Evolutionary conservation across 305 asterid species (phyloP).

Genomic region (Striga hermonthica): DNA sequence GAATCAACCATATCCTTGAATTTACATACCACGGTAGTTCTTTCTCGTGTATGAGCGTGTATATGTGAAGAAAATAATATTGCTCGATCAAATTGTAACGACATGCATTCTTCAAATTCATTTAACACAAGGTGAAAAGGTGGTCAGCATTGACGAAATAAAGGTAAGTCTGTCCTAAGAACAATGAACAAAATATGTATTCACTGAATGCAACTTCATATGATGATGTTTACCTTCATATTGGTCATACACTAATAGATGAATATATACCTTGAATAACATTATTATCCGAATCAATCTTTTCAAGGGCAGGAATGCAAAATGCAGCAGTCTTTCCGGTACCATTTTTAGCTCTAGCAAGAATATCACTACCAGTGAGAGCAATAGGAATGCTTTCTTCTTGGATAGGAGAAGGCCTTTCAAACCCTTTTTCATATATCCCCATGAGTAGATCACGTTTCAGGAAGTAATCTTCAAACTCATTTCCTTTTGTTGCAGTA

Average conservation of each 20-base stretch:
- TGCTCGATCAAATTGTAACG: background rate
- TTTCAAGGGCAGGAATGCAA: conserved; percentile 49
- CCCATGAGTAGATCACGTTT: conserved; percentile 53
- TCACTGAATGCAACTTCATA: background rate
- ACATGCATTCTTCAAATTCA: background rate
- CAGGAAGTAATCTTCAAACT: conserved; percentile 53
- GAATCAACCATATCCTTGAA: too few species aligned
- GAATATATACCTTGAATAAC: conserved; percentile 43
- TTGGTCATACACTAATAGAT: background rate
- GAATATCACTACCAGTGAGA: conserved; percentile 47
- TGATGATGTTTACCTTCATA: conserved; percentile 3
- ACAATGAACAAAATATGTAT: conserved; percentile 2
- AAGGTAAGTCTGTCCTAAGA: background rate
- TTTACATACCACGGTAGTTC: too few species aligned
- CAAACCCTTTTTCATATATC: conserved; percentile 53
- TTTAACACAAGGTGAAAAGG: background rate
- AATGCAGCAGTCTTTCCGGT: conserved; percentile 57
- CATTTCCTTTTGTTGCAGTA: conserved; percentile 53
- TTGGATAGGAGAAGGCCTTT: conserved; percentile 53
- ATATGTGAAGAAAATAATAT: too few species aligned
- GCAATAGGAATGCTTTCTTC: conserved; percentile 55
- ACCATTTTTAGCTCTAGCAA: conserved; percentile 55
- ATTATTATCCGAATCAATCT: conserved; percentile 45
- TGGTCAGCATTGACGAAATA: conserved; percentile 1
- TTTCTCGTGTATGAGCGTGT: too few species aligned